A percentile compares a stretch with the other conserved stretches of the same genome.
Evolutionary conservation across 2,329 filamentous ascomycete species (phyloP).

Genomic region (Grosmannia penicillata): DNA sequence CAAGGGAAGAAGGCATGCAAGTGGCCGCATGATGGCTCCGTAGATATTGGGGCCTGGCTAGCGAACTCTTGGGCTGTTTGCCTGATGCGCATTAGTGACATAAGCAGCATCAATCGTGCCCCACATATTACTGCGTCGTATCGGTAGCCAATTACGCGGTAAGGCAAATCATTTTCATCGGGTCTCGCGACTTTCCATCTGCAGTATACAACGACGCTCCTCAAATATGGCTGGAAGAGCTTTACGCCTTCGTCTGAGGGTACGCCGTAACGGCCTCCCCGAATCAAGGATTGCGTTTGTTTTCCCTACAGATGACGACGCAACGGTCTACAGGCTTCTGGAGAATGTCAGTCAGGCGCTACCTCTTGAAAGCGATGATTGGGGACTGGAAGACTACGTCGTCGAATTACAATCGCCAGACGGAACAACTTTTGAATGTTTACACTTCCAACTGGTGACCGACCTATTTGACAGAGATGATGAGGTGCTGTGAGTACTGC

Average conservation of each 20-base stretch:
- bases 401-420: conserved; percentile 51
- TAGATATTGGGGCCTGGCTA: no score
- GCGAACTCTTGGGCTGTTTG: no score
- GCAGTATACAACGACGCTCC: not conserved
- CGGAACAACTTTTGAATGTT: conserved; percentile 61
- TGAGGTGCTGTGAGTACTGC: conserved; percentile 52
- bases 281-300: conserved; percentile 60
- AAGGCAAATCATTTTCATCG: no score
- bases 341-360: conserved; percentile 66
- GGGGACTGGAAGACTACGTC: conserved; percentile 81
- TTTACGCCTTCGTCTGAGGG: conserved; percentile 60
- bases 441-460: conserved; percentile 66
- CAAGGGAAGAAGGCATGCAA: no score
- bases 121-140: no score
- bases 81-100: no score
- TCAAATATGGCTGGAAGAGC: not conserved
- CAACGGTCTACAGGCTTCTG: conserved; percentile 63
- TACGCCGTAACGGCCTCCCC: conserved; percentile 61
- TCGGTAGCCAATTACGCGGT: no score
- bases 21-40: no score
- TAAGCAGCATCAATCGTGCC: no score
- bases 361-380: conserved; percentile 66
- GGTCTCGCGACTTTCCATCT: no score
- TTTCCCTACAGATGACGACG: conserved; percentile 37
- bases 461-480: conserved; percentile 69